phyloP scores from a whole-genome alignment of 257 asterid species.

The Salvia splendens region DNA sequence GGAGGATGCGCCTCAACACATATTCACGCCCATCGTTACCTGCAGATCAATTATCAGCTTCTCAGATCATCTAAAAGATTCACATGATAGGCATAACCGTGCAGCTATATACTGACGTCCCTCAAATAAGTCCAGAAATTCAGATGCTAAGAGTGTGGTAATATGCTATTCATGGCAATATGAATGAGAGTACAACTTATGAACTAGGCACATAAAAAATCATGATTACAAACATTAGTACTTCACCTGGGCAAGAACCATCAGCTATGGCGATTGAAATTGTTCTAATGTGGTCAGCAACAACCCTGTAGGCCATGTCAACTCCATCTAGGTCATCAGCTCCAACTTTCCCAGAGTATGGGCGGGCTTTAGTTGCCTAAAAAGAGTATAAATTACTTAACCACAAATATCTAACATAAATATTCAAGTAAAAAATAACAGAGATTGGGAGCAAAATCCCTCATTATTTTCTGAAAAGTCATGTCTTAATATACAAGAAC shows the following conservation, averaged over 20 bases:
- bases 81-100: background rate
- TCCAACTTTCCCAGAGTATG: conserved; percentile 90
- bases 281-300: conserved; percentile 96
- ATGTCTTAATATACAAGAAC: conserved; percentile 9
- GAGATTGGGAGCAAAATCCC: conserved; percentile 5
- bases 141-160: background rate
- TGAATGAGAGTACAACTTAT: conserved; percentile 13
- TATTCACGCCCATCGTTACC: conserved; percentile 99
- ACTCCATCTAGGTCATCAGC: conserved; percentile 73
- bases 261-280: conserved; percentile 98
- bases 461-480: background rate
- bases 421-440: background rate
- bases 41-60: conserved; percentile 37
- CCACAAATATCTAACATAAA: conserved; percentile 19
- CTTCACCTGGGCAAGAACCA: conserved; percentile 92
- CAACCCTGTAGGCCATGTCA: conserved; percentile 99
- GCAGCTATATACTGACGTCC: background rate
- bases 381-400: conserved; percentile 32
- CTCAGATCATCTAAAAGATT: conserved; percentile 14
- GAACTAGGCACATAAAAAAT: conserved; percentile 22
- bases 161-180: conserved; percentile 7
- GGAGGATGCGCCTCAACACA: conserved; percentile 90
- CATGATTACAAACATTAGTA: conserved; percentile 20
- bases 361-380: conserved; percentile 79
- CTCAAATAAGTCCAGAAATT: background rate